Conservation (phyloP, 2,329 filamentous ascomycete species). For the Ophiostoma angusticollis region DNA sequence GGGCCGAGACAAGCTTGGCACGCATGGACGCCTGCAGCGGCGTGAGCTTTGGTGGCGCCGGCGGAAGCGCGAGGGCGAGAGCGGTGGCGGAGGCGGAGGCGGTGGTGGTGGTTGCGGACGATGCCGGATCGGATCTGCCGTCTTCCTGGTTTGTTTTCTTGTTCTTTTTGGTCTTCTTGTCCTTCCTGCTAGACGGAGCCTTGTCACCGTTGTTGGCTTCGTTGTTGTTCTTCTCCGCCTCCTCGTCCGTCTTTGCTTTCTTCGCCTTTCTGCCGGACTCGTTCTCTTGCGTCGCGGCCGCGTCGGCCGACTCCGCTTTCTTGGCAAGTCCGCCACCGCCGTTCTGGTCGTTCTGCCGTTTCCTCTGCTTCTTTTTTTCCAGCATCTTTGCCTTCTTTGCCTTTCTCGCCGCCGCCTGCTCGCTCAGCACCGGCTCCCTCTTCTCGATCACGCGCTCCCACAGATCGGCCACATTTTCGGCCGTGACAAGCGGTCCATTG, state of each 20-base stretch:
- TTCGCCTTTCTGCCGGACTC: slow-evolving; percentile 17
- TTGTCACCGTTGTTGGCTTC: too few relatives aligned
- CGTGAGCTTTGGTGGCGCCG: slow-evolving; percentile 51
- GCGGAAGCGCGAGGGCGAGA: slow-evolving; percentile 26
- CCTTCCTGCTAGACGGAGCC: too few relatives aligned
- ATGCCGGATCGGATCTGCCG: slow-evolving; percentile 12
- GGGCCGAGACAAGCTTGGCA: slow-evolving; percentile 84
- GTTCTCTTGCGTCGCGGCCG: neutral
- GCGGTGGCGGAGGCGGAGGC: slow-evolving; percentile 18
- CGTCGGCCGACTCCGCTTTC: neutral
- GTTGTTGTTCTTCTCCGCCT: neutral
- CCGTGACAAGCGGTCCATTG: slow-evolving; percentile 35
- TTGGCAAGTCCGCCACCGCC: neutral
- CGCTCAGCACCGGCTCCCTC: slow-evolving; percentile 25
- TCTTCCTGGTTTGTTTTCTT: slow-evolving; percentile 5
- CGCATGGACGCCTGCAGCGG: slow-evolving; percentile 90
- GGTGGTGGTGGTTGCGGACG: slow-evolving; percentile 12
- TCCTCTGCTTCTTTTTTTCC: slow-evolving; percentile 15
- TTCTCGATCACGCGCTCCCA: slow-evolving; percentile 72
- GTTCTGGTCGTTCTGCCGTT: slow-evolving; percentile 5
- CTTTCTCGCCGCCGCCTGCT: neutral
- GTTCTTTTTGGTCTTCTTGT: slow-evolving; percentile 9
- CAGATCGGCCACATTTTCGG: slow-evolving; percentile 60
- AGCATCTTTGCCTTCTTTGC: slow-evolving; percentile 13
- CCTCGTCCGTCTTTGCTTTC: slow-evolving; percentile 9